phyloP scores from a whole-genome alignment of 176 grass and related monocot genomes.

The Carex parvula region DNA sequence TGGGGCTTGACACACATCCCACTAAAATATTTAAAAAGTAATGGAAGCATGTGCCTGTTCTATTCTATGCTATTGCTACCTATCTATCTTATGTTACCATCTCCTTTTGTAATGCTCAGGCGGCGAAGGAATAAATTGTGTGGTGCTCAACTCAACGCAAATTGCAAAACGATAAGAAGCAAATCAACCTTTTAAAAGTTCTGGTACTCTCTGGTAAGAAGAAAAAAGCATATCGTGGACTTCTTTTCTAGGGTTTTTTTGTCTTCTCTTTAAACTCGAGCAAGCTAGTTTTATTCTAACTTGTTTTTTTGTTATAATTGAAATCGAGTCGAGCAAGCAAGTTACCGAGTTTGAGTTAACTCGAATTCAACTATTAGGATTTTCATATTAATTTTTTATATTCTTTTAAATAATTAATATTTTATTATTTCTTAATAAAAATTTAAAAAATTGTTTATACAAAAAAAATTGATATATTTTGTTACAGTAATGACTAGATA shows the following conservation, averaged over 20 bases:
- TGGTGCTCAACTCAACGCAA: slow-evolving; percentile 19
- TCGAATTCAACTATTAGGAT: too few relatives aligned
- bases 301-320: too few relatives aligned
- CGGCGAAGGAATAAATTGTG: slow-evolving; percentile 22
- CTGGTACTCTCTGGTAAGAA: not conserved
- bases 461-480: too few relatives aligned
- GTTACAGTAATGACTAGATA: too few relatives aligned
- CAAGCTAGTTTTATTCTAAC: too few relatives aligned
- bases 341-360: too few relatives aligned
- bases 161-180: slow-evolving; percentile 7
- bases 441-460: too few relatives aligned
- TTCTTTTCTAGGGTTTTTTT: not conserved
- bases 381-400: too few relatives aligned
- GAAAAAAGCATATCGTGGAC: not conserved
- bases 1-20: slow-evolving; percentile 21
- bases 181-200: not conserved
- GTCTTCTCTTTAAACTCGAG: not conserved
- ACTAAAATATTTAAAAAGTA: not conserved
- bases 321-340: too few relatives aligned
- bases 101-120: not conserved
- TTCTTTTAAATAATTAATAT: too few relatives aligned
- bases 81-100: not conserved
- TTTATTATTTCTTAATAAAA: too few relatives aligned
- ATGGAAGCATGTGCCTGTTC: not conserved
- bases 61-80: not conserved